Base-by-base conservation (phyloP, 768 basidiomycete genomes). In the Auricularia sp. region DNA sequence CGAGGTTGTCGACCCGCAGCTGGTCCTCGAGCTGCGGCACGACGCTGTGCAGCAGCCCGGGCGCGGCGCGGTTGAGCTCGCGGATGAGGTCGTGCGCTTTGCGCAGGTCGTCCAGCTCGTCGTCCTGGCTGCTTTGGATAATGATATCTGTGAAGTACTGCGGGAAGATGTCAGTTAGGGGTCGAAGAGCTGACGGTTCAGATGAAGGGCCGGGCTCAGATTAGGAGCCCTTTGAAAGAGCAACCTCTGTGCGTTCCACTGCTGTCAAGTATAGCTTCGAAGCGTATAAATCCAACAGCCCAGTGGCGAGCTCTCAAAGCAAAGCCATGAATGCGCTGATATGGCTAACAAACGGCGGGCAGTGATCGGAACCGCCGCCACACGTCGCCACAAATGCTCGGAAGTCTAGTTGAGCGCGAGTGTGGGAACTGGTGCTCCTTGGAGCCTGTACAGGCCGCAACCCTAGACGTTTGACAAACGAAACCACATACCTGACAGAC, bases 1-100 rank as follows among this genome's bases (percentile, higher is more conserved):
- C 79, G 2, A 85, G 71, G 43, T 90, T 84, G 67, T 92, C 90
- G 3, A 88, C 86, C 29, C 85, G 84, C 3, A 98, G 79, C 70
- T 97, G 93, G 67, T 94, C 90, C 72, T 96, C 94, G 18, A 98
- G 83, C 64, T 93, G 90, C 0, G 96, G 95, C 33, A 98, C 87
- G 60, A 98, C 93, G 72, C 90, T 93, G 71, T 91, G 86, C 1
- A 98, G 78, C 14, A 98, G 78, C 7, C 83, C 77, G 0, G 96
- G 93, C 73, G 88, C 93, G 34, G 87, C 83, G 29, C 83, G 83
- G 72, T 90, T 85, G 4, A 98, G 80, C 18, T 84, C 85, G 70
- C 90, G 87, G 75, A 98, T 87, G 68, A 97, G 88, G 42, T 85
- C 83, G 74, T 98, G 96, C 3, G 92, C 88, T 3, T 79, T 80